These are phyloP conservation scores for Pichia sp. DNA, from an alignment of 1,139 yeast genomes.

Conservation along the genomic window DNA sequence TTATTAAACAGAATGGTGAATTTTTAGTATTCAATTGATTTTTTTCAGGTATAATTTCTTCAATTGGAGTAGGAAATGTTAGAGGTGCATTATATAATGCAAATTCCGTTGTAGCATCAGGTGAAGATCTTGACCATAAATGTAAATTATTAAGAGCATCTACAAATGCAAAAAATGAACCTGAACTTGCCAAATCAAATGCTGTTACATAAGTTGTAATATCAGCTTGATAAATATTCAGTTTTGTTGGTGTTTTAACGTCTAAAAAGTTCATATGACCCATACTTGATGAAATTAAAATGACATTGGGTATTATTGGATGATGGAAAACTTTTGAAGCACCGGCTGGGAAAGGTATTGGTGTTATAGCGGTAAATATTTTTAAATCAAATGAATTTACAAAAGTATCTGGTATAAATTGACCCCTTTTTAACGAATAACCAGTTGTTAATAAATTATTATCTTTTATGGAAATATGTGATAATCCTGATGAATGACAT, in stretches of 20 bases:
- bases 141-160: constrained; percentile 64
- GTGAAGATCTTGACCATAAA: constrained; percentile 56
- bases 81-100: constrained; percentile 23
- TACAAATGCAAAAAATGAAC: constrained; percentile 67
- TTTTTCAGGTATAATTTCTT: constrained; percentile 26
- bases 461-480: constrained; percentile 76
- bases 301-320: constrained; percentile 78
- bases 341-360: constrained; percentile 85
- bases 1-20: constrained; percentile 63
- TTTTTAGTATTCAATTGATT: constrained; percentile 32
- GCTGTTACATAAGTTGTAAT: constrained; percentile 47
- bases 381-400: constrained; percentile 80
- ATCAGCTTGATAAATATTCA: constrained; percentile 58
- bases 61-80: constrained; percentile 18
- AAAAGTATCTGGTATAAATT: constrained; percentile 63
- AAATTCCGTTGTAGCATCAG: constrained; percentile 32
- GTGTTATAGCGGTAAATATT: constrained; percentile 66
- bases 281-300: constrained; percentile 62
- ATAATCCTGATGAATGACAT: constrained; percentile 70
- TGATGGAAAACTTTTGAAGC: constrained; percentile 81
- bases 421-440: constrained; percentile 40
- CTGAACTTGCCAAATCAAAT: constrained; percentile 68
- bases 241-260: constrained; percentile 66
- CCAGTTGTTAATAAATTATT: constrained; percentile 81
- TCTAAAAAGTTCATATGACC: constrained; percentile 89